phyloP scores from a whole-genome alignment of 129 eudicot genomes.

The Ambrosia trifida region DNA sequence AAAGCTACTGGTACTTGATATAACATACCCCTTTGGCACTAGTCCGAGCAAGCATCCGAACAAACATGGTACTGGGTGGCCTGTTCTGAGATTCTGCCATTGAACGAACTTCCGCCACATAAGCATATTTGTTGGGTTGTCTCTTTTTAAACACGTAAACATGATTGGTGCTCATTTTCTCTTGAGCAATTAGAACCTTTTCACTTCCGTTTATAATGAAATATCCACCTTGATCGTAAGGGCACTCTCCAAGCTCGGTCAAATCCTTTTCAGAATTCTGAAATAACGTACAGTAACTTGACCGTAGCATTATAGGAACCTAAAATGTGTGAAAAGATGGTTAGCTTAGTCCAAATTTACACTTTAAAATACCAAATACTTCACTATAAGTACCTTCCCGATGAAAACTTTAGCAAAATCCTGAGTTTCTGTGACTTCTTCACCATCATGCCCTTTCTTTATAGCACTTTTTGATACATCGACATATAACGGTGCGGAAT shows the following conservation, averaged over 20 bases:
- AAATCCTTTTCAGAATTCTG: constrained; percentile 68
- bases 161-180: constrained; percentile 79
- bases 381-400: constrained; percentile 57
- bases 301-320: constrained; percentile 75
- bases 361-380: not conserved
- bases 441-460: constrained; percentile 91
- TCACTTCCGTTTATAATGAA: constrained; percentile 81
- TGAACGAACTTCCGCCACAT: constrained; percentile 65
- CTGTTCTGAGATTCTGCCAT: constrained; percentile 61
- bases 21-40: constrained; percentile 62
- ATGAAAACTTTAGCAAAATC: constrained; percentile 81
- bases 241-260: constrained; percentile 79
- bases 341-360: no score
- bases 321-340: constrained; percentile 11
- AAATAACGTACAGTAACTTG: constrained; percentile 43
- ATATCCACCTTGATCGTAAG: constrained; percentile 73
- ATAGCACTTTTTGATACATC: constrained; percentile 80
- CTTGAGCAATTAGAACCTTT: constrained; percentile 75
- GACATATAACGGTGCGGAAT: constrained; percentile 91
- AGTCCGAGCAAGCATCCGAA: constrained; percentile 35
- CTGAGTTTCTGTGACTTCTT: constrained; percentile 84
- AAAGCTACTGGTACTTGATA: not conserved
- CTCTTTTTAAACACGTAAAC: constrained; percentile 74
- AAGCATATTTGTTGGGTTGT: constrained; percentile 70
- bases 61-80: constrained; percentile 55